Conservation (phyloP, 345 rosid species). For the Laguncularia racemosa region DNA sequence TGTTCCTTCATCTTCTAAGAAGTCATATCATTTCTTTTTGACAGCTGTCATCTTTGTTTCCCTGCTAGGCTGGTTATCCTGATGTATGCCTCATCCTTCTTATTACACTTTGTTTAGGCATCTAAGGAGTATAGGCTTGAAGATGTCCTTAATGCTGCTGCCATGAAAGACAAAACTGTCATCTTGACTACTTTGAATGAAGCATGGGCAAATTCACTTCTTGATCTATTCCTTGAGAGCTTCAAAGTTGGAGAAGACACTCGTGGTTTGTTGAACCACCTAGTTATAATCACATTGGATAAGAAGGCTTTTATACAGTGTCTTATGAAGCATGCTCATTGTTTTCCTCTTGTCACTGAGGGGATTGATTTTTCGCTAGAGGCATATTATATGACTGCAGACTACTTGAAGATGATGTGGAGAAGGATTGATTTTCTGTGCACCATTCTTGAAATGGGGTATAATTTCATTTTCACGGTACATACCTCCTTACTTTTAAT, state of each 20-base stretch:
- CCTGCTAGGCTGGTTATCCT: not conserved
- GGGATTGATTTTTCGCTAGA: slow-evolving; percentile 62
- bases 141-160: slow-evolving; percentile 50
- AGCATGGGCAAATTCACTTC: slow-evolving; percentile 68
- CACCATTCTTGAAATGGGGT: slow-evolving; percentile 78
- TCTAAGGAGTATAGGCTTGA: slow-evolving; percentile 41
- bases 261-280: slow-evolving; percentile 45
- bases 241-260: slow-evolving; percentile 61
- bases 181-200: slow-evolving; percentile 74
- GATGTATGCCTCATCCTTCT: not conserved
- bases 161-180: slow-evolving; percentile 50
- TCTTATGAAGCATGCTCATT: slow-evolving; percentile 41
- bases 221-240: slow-evolving; percentile 79
- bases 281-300: slow-evolving; percentile 77
- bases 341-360: slow-evolving; percentile 60
- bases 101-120: slow-evolving; percentile 10
- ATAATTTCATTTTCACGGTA: slow-evolving; percentile 88
- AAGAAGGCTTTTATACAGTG: slow-evolving; percentile 59
- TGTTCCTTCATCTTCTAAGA: too few species aligned
- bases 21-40: too few species aligned
- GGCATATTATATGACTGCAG: slow-evolving; percentile 78
- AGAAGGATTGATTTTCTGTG: slow-evolving; percentile 70
- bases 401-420: slow-evolving; percentile 95
- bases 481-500: not conserved
- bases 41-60: not conserved